phyloP scores from a whole-genome alignment of 2,329 filamentous ascomycete species.

The Verticillium zaregamsianum region DNA sequence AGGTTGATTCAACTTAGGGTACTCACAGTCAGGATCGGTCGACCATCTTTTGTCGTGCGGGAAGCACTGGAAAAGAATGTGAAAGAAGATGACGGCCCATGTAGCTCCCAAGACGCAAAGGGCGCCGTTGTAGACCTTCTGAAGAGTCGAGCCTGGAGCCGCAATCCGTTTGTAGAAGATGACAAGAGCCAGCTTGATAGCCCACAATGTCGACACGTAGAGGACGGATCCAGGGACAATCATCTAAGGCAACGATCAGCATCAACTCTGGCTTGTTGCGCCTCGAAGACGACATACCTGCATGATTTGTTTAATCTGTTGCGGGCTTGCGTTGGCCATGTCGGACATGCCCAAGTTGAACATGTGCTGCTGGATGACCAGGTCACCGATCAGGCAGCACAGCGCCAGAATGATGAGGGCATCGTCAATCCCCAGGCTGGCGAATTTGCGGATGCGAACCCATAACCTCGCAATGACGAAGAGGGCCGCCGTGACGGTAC shows the following conservation, averaged over 20 bases:
- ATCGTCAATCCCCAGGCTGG: conserved; percentile 23
- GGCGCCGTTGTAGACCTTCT: conserved; percentile 30
- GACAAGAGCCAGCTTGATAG: conserved; percentile 34
- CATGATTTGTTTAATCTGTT: conserved; percentile 21
- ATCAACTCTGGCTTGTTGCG: neutral
- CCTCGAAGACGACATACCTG: conserved; percentile 8
- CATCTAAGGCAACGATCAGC: neutral
- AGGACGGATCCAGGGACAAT: conserved; percentile 24
- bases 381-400: conserved; percentile 24
- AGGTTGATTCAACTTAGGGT: no score
- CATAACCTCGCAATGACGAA: conserved; percentile 23
- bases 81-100: conserved; percentile 29
- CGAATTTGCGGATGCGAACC: conserved; percentile 22
- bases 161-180: conserved; percentile 36
- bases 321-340: conserved; percentile 14
- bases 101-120: conserved; percentile 23
- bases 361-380: conserved; percentile 24
- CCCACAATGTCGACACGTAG: conserved; percentile 34
- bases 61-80: conserved; percentile 34
- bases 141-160: conserved; percentile 26
- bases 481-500: conserved; percentile 14
- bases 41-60: conserved; percentile 27
- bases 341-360: conserved; percentile 20
- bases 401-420: conserved; percentile 22
- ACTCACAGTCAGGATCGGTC: conserved; percentile 18